Evolutionary conservation across 176 grass and related monocot genomes (phyloP).

Genomic region (Olyra latifolia): DNA sequence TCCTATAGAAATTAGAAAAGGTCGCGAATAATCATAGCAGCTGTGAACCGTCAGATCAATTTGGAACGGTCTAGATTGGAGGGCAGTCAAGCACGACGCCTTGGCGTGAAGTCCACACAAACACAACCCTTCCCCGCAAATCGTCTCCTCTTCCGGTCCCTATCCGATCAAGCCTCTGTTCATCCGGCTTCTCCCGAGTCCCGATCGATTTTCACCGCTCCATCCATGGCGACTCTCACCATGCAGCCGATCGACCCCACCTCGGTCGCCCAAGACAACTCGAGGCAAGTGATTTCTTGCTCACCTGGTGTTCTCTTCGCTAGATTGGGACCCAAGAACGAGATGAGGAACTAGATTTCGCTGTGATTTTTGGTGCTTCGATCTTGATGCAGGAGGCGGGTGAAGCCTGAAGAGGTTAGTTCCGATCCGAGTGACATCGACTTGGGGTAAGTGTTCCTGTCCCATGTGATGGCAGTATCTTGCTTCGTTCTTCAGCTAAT

Average conservation of each 20-base stretch:
- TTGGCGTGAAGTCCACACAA: constrained; percentile 13
- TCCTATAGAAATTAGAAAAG: no score
- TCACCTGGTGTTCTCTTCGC: neutral
- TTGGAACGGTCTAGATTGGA: neutral
- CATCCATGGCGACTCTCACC: constrained; percentile 45
- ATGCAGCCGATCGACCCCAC: constrained; percentile 40
- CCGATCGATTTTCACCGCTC: neutral
- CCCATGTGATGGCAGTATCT: neutral
- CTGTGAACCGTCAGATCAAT: neutral
- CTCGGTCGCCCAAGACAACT: neutral
- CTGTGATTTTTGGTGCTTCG: constrained; percentile 18
- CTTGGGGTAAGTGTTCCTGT: constrained; percentile 24
- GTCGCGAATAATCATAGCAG: neutral
- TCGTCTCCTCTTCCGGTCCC: neutral
- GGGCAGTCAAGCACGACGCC: neutral
- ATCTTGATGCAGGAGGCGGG: neutral
- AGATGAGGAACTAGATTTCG: neutral
- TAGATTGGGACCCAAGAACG: neutral
- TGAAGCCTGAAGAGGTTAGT: constrained; percentile 7
- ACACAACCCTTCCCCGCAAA: neutral
- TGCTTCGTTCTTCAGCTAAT: neutral
- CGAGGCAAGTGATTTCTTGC: constrained; percentile 31
- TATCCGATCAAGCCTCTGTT: neutral
- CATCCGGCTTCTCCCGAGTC: neutral
- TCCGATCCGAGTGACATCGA: constrained; percentile 33